These are phyloP conservation scores for Citeromyces nyonsensis DNA, from an alignment of 805 yeast genomes.

Conservation along the genomic window DNA sequence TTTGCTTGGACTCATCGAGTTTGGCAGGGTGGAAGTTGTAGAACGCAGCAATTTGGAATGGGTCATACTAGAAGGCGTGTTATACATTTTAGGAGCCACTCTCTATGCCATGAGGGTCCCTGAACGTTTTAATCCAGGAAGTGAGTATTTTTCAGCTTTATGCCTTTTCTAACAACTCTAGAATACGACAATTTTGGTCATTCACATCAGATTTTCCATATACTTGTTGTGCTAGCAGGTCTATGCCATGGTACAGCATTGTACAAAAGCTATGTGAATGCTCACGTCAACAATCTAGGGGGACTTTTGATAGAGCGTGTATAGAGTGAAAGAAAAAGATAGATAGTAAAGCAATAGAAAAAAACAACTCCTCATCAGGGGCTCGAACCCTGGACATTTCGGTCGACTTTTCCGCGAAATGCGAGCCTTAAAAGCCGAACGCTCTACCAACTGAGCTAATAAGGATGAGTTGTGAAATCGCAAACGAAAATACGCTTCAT, in stretches of 20 bases:
- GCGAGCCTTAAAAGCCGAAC: slow-evolving; percentile 9
- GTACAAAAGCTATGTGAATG: slow-evolving; percentile 33
- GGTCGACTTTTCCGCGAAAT: slow-evolving; percentile 17
- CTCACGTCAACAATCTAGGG: slow-evolving; percentile 16
- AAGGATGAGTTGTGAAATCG: slow-evolving; percentile 1
- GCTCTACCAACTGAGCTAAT: slow-evolving; percentile 12
- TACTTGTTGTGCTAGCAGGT: slow-evolving; percentile 66
- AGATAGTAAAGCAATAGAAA: slow-evolving; percentile 1
- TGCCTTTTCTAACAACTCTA: slow-evolving; percentile 13
- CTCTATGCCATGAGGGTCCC: slow-evolving; percentile 72
- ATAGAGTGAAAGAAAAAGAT: no score
- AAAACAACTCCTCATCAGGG: slow-evolving; percentile 33
- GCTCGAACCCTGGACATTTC: slow-evolving; percentile 51
- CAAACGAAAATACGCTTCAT: no score
- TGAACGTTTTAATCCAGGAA: slow-evolving; percentile 50
- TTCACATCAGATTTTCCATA: slow-evolving; percentile 77
- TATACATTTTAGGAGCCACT: slow-evolving; percentile 68
- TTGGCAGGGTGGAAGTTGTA: slow-evolving; percentile 33
- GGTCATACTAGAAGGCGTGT: slow-evolving; percentile 54
- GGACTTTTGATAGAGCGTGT: no score
- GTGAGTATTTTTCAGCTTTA: slow-evolving; percentile 1
- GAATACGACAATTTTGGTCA: slow-evolving; percentile 57
- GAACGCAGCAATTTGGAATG: slow-evolving; percentile 40
- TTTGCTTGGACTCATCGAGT: slow-evolving; percentile 26
- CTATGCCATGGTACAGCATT: slow-evolving; percentile 57